Evolutionary conservation across 768 basidiomycete species (phyloP).

Genomic region (Tricholoma sp.): DNA sequence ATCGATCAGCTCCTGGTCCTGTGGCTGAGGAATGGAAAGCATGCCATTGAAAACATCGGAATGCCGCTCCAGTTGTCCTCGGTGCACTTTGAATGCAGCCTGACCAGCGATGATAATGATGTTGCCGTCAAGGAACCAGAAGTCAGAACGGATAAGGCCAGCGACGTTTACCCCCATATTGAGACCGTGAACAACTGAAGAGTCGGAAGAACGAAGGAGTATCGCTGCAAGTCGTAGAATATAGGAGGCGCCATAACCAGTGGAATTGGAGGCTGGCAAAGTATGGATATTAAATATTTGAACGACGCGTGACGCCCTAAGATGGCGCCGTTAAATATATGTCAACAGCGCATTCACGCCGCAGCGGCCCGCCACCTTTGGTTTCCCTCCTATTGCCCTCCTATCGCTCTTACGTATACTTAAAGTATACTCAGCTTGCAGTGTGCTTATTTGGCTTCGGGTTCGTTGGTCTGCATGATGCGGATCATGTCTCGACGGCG

Average conservation of each 20-base stretch:
- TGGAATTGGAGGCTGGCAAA: not conserved
- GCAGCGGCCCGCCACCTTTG: too few relatives aligned
- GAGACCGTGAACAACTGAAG: not conserved
- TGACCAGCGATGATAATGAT: constrained; percentile 53
- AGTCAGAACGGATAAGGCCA: constrained; percentile 45
- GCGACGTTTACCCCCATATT: constrained; percentile 1
- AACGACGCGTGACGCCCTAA: too few relatives aligned
- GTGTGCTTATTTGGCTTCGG: too few relatives aligned
- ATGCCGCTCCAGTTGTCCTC: constrained; percentile 68
- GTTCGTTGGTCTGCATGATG: too few relatives aligned
- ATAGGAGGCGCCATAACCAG: not conserved
- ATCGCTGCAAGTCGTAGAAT: not conserved
- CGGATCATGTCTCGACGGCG: too few relatives aligned
- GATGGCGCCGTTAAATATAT: too few relatives aligned
- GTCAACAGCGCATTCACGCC: too few relatives aligned
- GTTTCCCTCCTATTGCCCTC: too few relatives aligned
- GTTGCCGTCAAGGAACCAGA: constrained; percentile 76
- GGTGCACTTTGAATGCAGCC: constrained; percentile 69
- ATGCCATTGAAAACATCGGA: constrained; percentile 73
- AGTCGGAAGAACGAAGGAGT: not conserved
- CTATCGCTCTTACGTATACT: too few relatives aligned
- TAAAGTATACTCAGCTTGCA: too few relatives aligned
- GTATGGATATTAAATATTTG: too few relatives aligned
- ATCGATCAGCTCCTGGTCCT: constrained; percentile 44
- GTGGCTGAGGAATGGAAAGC: constrained; percentile 60